phyloP scores from a whole-genome alignment of 2,329 filamentous ascomycete species.

The Ophiostoma himal-ulmi region DNA sequence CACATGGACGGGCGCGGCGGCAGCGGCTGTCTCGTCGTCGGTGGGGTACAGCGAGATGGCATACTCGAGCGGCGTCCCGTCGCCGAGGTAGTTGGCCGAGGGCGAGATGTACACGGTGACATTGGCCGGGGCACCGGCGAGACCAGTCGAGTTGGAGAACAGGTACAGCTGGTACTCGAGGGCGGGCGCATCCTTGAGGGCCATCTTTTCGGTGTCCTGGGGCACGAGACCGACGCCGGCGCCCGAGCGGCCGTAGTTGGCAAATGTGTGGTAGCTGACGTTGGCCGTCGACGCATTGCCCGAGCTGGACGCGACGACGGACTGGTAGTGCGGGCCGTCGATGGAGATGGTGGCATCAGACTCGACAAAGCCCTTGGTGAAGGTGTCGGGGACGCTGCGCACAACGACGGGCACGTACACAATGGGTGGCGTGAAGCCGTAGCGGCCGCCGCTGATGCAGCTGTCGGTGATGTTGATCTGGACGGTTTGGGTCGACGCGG shows the following conservation, averaged over 20 bases:
- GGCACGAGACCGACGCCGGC: slow-evolving; percentile 54
- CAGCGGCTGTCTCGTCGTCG: slow-evolving; percentile 26
- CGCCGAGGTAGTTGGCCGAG: slow-evolving; percentile 48
- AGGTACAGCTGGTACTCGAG: slow-evolving; percentile 58
- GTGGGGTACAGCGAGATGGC: slow-evolving; percentile 43
- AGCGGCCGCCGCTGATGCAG: slow-evolving; percentile 41
- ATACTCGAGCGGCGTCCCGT: slow-evolving; percentile 46
- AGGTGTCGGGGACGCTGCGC: slow-evolving; percentile 44
- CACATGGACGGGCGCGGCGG: slow-evolving; percentile 35
- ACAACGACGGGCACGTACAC: slow-evolving; percentile 52
- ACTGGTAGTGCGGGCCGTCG: slow-evolving; percentile 48
- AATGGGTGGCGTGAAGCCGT: slow-evolving; percentile 37
- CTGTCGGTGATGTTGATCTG: slow-evolving; percentile 48
- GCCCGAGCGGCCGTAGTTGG: slow-evolving; percentile 52
- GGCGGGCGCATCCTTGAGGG: slow-evolving; percentile 45
- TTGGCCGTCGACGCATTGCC: slow-evolving; percentile 26
- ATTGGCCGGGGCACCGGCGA: slow-evolving; percentile 33
- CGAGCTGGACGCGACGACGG: slow-evolving; percentile 32
- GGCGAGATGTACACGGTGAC: slow-evolving; percentile 49
- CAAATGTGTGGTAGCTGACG: slow-evolving; percentile 48
- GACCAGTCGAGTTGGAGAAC: slow-evolving; percentile 44
- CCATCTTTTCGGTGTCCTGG: slow-evolving; percentile 45
- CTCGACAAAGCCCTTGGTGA: slow-evolving; percentile 56
- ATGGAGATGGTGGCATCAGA: slow-evolving; percentile 53
- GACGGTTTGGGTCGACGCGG: slow-evolving; percentile 39